These are phyloP conservation scores for Penicillium occitanis DNA, from an alignment of 2,329 filamentous ascomycete species.

Conservation along the genomic window DNA sequence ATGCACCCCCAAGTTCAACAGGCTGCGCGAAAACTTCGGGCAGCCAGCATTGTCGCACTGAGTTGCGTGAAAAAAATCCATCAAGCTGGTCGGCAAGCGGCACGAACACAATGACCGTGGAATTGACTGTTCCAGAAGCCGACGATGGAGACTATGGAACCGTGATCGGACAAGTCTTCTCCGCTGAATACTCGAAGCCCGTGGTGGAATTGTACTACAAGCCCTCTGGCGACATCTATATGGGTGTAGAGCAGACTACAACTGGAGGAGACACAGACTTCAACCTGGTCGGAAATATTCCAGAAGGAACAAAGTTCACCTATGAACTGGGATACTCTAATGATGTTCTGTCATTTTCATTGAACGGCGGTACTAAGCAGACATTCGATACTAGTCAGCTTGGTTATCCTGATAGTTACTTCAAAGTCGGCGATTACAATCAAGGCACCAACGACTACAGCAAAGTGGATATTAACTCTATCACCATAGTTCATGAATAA, in stretches of 20 bases:
- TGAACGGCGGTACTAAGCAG: constrained; percentile 31
- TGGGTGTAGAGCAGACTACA: constrained; percentile 43
- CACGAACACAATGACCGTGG: constrained; percentile 37
- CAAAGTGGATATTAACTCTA: constrained; percentile 26
- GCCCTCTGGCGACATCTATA: constrained; percentile 34
- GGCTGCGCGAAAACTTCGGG: constrained; percentile 43
- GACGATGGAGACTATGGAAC: constrained; percentile 39
- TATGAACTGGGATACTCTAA: constrained; percentile 43
- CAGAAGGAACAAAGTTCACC: constrained; percentile 35
- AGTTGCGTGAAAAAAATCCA: constrained; percentile 42
- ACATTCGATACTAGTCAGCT: constrained; percentile 32
- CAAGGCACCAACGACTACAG: constrained; percentile 31
- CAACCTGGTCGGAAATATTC: constrained; percentile 35
- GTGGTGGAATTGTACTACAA: constrained; percentile 45
- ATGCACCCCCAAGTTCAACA: constrained; percentile 40
- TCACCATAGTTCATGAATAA: constrained; percentile 11
- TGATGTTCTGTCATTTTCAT: constrained; percentile 33
- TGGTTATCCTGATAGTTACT: constrained; percentile 36
- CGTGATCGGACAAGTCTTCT: constrained; percentile 42
- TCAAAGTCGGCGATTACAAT: constrained; percentile 44
- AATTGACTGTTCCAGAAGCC: constrained; percentile 32
- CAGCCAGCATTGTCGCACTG: constrained; percentile 46
- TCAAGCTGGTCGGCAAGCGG: constrained; percentile 34
- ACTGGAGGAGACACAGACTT: constrained; percentile 34
- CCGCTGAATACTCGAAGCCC: constrained; percentile 43